Evolutionary conservation across 768 basidiomycete species (phyloP).

Genomic region (Xerocomellus dryophilus): DNA sequence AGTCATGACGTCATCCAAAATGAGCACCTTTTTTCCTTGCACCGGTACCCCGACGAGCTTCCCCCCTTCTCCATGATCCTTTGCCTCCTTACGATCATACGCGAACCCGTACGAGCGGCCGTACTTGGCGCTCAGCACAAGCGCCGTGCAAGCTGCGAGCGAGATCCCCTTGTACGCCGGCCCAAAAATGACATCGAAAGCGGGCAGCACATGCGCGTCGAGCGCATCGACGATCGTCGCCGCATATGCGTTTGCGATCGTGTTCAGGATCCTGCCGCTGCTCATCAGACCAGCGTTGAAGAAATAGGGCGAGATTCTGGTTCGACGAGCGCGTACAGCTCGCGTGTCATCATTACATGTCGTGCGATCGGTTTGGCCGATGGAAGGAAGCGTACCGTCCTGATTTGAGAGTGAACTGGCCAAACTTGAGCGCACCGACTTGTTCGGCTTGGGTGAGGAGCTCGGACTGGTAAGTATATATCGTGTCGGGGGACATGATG

Average conservation of each 20-base stretch:
- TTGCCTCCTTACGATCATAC: constrained; percentile 93
- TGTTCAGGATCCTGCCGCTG: constrained; percentile 74
- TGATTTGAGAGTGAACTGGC: constrained; percentile 90
- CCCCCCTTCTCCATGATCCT: constrained; percentile 96
- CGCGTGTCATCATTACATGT: not conserved
- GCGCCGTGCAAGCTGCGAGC: constrained; percentile 80
- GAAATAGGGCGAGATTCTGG: constrained; percentile 90
- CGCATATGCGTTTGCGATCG: constrained; percentile 81
- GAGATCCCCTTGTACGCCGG: constrained; percentile 98
- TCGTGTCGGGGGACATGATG: constrained; percentile 21
- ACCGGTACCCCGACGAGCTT: constrained; percentile 82
- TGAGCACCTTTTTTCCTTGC: constrained; percentile 76
- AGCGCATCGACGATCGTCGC: constrained; percentile 61
- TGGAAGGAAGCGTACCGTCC: constrained; percentile 63
- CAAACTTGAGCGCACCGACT: constrained; percentile 81
- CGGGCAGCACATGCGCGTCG: constrained; percentile 29
- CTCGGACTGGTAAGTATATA: constrained; percentile 55
- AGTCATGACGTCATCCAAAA: constrained; percentile 97
- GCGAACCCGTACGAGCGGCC: constrained; percentile 72
- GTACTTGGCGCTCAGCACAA: constrained; percentile 68
- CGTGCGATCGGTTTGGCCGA: not conserved
- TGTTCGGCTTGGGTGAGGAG: constrained; percentile 68
- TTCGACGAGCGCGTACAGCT: not conserved
- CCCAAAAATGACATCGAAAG: constrained; percentile 86
- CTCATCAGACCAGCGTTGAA: constrained; percentile 92